These are phyloP conservation scores for Lathyrus oleraceus DNA, from an alignment of 306 rosid genomes.

Conservation along the genomic window DNA sequence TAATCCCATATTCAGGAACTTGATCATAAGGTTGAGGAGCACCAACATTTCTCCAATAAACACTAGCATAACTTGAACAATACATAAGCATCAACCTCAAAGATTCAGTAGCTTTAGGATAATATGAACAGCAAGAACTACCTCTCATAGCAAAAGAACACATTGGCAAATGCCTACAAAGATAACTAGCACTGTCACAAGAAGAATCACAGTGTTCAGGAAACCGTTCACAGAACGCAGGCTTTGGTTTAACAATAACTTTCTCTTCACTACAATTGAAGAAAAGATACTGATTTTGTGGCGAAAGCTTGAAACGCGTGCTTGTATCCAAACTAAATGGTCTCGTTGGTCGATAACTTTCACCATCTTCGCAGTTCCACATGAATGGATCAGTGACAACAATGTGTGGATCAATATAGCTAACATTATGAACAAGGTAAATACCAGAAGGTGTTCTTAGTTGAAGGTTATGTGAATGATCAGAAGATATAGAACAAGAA, in stretches of 20 bases:
- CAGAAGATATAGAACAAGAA: conserved; percentile 44
- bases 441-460: conserved; percentile 85
- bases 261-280: conserved; percentile 77
- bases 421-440: conserved; percentile 59
- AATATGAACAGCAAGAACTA: conserved; percentile 77
- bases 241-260: conserved; percentile 72
- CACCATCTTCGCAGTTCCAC: conserved; percentile 82
- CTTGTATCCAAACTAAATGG: conserved; percentile 84
- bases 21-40: conserved; percentile 71
- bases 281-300: conserved; percentile 77
- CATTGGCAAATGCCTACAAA: conserved; percentile 76
- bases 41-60: conserved; percentile 82
- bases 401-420: conserved; percentile 78
- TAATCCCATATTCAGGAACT: conserved; percentile 77
- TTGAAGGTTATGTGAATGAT: conserved; percentile 48
- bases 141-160: conserved; percentile 51
- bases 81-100: conserved; percentile 72
- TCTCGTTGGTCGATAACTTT: conserved; percentile 61
- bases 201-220: conserved; percentile 85
- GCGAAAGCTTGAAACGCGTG: conserved; percentile 69
- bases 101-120: conserved; percentile 74
- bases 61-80: conserved; percentile 75
- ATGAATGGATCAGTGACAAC: conserved; percentile 78
- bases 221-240: conserved; percentile 67
- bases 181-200: conserved; percentile 80